Evolutionary conservation across 2,329 filamentous ascomycete genomes (phyloP), one percentile per base, ranked within the genome.

Genomic region (Myriosclerotinia curreyana): DNA sequence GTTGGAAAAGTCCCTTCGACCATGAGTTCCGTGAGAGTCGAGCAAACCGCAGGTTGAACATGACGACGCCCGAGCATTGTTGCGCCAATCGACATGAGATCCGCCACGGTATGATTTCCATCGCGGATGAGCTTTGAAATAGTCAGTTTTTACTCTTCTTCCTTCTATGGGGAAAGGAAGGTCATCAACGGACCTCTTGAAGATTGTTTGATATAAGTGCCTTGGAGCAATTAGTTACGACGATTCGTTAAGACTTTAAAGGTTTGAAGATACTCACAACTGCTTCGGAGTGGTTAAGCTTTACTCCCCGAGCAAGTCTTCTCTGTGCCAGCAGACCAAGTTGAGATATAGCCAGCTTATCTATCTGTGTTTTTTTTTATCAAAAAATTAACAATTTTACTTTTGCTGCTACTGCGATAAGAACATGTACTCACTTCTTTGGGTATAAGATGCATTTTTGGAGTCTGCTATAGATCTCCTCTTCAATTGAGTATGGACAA

Each of bases 261-360:
- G 46, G 63, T 48, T 64, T 77, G 38, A 7, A 22, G 40, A 40
- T 34, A 72, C 77, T 62, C 77, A 95, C 91, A 69, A 86, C 87
- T 67, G 94, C 92, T 80, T 98, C 94, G 40, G 89, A 83, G 79
- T 96, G 92, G 75, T 98, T 98, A 71, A 98, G 80, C 75, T 88
- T 89, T 62, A 97, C 87, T 60, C 94, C 94, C 72, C 94, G 83
- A 40, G 94, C 94, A 69, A 98, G 86, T 66, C 94, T 86, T 69
- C 89, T 85, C 80, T 98, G 94, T 62, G 94, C 94, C 56, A 97
- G 83, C 70, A 89, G 83, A 71, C 94, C 94, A 67, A 96, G 81
- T 78, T 97, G 92, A 62, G 92, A 91, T 75, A 96, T 94, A 76
- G 89, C 84, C 78, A 98, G 91, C 86, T 98, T 98, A 82, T 98